Percentiles rank a stretch among this genome's conserved stretches.
Evolutionary conservation across 2,329 filamentous ascomycete genomes (phyloP).

Genomic region (Huntiella savannae): DNA sequence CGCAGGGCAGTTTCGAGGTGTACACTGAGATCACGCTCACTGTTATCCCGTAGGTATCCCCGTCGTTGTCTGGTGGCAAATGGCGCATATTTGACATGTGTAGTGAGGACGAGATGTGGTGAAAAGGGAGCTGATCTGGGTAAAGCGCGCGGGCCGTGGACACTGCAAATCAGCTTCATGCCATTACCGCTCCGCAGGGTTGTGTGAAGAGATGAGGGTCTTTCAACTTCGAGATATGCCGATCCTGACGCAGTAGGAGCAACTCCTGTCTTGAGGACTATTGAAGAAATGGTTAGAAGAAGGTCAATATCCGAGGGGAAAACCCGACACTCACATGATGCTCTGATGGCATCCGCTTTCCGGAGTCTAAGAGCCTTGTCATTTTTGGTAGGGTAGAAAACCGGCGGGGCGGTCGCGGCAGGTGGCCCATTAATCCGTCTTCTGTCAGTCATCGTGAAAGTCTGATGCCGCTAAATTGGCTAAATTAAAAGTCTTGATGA

Average conservation of each 20-base stretch:
- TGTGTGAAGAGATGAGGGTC: conserved; percentile 20
- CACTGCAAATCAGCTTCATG: conserved; percentile 79
- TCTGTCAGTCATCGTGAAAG: conserved; percentile 50
- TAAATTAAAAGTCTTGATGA: too few relatives aligned
- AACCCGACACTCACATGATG: conserved; percentile 49
- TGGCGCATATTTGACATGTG: conserved; percentile 89
- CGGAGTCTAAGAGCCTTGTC: conserved; percentile 32
- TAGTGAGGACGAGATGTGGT: conserved; percentile 76
- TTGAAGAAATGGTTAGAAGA: background rate
- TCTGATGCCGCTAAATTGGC: background rate
- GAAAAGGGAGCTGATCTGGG: conserved; percentile 82
- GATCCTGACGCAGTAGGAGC: conserved; percentile 88
- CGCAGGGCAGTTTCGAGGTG: conserved; percentile 82
- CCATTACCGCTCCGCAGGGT: conserved; percentile 35
- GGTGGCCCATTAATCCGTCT: conserved; percentile 78
- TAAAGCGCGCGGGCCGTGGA: conserved; percentile 81
- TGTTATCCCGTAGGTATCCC: conserved; percentile 70
- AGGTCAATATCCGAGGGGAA: background rate
- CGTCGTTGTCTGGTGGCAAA: conserved; percentile 71
- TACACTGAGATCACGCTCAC: conserved; percentile 73
- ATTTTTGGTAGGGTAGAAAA: conserved; percentile 38
- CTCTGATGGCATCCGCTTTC: conserved; percentile 53
- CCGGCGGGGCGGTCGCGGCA: conserved; percentile 54
- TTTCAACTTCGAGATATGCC: conserved; percentile 56
- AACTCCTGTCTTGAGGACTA: conserved; percentile 78